phyloP scores from a whole-genome alignment of 1,139 yeast genomes.

The Debaryomyces nepalensis region DNA sequence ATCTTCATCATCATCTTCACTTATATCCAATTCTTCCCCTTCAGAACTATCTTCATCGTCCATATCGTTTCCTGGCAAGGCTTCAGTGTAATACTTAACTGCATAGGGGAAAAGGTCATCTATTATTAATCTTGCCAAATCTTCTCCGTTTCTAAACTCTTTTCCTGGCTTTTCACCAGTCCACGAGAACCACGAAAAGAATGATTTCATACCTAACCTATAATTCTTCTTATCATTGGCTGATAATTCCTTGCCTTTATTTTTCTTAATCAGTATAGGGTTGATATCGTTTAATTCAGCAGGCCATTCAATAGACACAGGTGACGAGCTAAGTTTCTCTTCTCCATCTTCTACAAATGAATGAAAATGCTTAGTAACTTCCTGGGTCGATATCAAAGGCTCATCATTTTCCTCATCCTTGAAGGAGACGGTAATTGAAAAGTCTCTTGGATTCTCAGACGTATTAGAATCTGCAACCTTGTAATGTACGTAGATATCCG shows the following conservation, averaged over 20 bases:
- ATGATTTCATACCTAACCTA: conserved; percentile 71
- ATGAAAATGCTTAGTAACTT: conserved; percentile 56
- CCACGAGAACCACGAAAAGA: conserved; percentile 78
- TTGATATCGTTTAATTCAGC: conserved; percentile 53
- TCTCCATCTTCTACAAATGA: conserved; percentile 52
- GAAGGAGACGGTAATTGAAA: conserved; percentile 60
- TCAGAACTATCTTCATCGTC: conserved; percentile 56
- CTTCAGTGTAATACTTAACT: conserved; percentile 72
- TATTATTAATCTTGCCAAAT: conserved; percentile 61
- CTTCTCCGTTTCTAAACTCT: conserved; percentile 75
- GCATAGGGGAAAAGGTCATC: conserved; percentile 77
- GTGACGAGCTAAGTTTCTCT: conserved; percentile 54
- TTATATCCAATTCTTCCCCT: conserved; percentile 60
- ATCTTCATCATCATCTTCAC: conserved; percentile 21
- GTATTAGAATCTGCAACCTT: conserved; percentile 37
- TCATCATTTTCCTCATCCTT: conserved; percentile 34
- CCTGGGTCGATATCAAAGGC: conserved; percentile 51
- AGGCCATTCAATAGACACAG: conserved; percentile 65
- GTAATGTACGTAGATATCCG: conserved; percentile 59
- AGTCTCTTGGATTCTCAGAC: conserved; percentile 47
- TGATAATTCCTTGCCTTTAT: conserved; percentile 37
- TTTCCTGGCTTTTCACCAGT: conserved; percentile 75
- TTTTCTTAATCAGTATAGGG: conserved; percentile 50
- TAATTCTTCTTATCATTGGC: conserved; percentile 62
- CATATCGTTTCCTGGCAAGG: conserved; percentile 61